Percentiles rank a stretch among this genome's conserved stretches.
These are phyloP conservation scores for Mycena sp. DNA, from an alignment of 1,284 basidiomycete genomes.

Conservation along the genomic window DNA sequence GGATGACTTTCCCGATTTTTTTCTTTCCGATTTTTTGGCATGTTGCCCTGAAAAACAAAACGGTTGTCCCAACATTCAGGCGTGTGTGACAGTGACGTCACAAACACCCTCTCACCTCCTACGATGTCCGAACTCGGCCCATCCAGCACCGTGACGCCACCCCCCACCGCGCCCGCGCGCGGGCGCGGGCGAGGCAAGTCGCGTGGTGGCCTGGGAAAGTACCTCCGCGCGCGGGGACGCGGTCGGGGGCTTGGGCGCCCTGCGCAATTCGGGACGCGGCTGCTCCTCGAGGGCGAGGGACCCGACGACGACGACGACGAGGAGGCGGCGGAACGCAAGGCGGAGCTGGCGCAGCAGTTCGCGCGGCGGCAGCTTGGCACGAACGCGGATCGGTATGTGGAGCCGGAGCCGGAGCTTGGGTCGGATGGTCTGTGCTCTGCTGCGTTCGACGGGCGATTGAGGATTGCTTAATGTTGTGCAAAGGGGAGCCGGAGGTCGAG, in stretches of 20 bases:
- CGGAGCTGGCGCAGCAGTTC: conserved; percentile 59
- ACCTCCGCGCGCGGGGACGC: conserved; percentile 71
- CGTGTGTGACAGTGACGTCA: too few species aligned
- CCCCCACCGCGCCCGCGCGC: conserved; percentile 30
- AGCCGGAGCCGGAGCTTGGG: conserved; percentile 69
- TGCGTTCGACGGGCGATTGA: not conserved
- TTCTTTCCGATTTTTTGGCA: too few species aligned
- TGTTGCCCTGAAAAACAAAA: too few species aligned
- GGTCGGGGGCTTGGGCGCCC: conserved; percentile 66
- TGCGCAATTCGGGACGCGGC: conserved; percentile 67
- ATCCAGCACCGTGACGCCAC: too few species aligned
- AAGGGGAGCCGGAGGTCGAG: conserved; percentile 74
- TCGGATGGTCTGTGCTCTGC: conserved; percentile 74
- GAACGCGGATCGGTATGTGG: conserved; percentile 77
- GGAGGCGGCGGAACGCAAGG: conserved; percentile 48
- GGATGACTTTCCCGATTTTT: too few species aligned
- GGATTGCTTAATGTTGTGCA: not conserved
- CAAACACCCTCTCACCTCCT: too few species aligned
- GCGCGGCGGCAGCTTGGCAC: conserved; percentile 65
- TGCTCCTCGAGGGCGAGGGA: conserved; percentile 66
- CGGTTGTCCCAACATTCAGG: too few species aligned
- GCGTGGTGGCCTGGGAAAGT: conserved; percentile 77
- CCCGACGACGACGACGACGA: conserved; percentile 55
- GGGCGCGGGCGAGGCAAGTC: conserved; percentile 64
- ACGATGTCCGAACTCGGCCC: too few species aligned